Conservation (phyloP, 2,329 filamentous ascomycete species). For the Cladosporium sp. region DNA sequence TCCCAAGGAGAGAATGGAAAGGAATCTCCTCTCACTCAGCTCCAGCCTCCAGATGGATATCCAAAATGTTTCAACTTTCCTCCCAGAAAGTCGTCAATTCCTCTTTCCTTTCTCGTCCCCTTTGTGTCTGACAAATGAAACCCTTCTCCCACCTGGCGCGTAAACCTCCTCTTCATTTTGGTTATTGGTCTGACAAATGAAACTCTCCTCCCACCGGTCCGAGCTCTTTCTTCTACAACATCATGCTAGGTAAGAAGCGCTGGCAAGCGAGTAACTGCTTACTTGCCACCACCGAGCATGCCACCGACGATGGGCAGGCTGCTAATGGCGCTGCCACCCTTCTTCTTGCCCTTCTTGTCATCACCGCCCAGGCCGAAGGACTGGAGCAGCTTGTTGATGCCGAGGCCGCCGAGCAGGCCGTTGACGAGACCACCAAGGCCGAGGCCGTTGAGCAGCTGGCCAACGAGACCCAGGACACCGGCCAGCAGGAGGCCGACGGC, state of each 20-base stretch:
- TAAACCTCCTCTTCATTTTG: neutral
- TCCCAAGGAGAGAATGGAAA: conserved; percentile 4
- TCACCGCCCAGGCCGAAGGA: conserved; percentile 60
- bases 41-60: neutral
- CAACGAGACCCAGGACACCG: conserved; percentile 79
- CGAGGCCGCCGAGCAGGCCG: conserved; percentile 68
- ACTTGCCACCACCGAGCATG: conserved; percentile 39
- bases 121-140: conserved; percentile 6
- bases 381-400: conserved; percentile 67
- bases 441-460: conserved; percentile 67
- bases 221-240: neutral
- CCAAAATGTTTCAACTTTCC: conserved; percentile 1
- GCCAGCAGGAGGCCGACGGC: conserved; percentile 76
- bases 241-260: neutral
- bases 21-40: neutral
- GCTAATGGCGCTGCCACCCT: conserved; percentile 27
- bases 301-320: conserved; percentile 43
- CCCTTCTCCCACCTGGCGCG: conserved; percentile 1
- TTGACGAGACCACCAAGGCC: conserved; percentile 78
- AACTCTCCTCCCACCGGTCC: neutral
- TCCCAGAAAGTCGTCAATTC: conserved; percentile 1
- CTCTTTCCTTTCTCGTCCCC: neutral
- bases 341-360: conserved; percentile 38
- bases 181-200: neutral
- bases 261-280: conserved; percentile 13